phyloP scores from a whole-genome alignment of 2,329 filamentous ascomycete genomes.

The Myriosclerotinia curreyana region DNA sequence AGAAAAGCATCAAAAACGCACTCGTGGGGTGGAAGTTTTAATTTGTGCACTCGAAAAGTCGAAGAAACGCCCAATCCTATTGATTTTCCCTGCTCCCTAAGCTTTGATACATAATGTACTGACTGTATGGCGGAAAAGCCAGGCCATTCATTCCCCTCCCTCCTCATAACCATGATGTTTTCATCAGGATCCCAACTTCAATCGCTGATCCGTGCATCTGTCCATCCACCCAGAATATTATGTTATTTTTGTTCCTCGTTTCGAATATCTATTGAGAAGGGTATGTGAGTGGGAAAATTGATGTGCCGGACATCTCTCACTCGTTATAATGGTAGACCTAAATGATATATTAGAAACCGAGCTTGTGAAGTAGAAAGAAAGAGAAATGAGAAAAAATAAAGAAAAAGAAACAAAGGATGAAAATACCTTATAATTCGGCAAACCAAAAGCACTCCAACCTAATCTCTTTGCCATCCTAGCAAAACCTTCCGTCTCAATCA shows the following conservation, averaged over 20 bases:
- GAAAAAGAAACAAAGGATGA: not conserved
- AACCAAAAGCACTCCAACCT: slow-evolving; percentile 80
- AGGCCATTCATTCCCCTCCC: not conserved
- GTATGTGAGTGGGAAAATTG: slow-evolving; percentile 15
- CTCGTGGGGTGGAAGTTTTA: no score
- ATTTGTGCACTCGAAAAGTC: not conserved
- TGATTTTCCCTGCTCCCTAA: not conserved
- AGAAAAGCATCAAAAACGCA: no score
- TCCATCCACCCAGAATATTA: slow-evolving; percentile 17
- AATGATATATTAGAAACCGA: not conserved
- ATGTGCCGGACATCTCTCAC: slow-evolving; percentile 45
- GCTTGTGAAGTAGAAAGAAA: not conserved
- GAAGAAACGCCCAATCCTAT: slow-evolving; percentile 5
- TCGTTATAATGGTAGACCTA: slow-evolving; percentile 91
- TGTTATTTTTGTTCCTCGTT: slow-evolving; percentile 4
- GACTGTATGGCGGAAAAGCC: not conserved
- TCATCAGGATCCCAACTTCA: not conserved
- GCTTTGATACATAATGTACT: not conserved
- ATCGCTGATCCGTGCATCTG: not conserved
- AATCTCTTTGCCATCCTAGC: slow-evolving; percentile 92
- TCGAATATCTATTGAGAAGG: slow-evolving; percentile 21
- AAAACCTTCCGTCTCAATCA: slow-evolving; percentile 97
- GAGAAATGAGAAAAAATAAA: not conserved
- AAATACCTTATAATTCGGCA: slow-evolving; percentile 90
- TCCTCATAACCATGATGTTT: slow-evolving; percentile 2